Evolutionary conservation across 306 rosid genomes (phyloP).

Genomic region (Senna tora): DNA sequence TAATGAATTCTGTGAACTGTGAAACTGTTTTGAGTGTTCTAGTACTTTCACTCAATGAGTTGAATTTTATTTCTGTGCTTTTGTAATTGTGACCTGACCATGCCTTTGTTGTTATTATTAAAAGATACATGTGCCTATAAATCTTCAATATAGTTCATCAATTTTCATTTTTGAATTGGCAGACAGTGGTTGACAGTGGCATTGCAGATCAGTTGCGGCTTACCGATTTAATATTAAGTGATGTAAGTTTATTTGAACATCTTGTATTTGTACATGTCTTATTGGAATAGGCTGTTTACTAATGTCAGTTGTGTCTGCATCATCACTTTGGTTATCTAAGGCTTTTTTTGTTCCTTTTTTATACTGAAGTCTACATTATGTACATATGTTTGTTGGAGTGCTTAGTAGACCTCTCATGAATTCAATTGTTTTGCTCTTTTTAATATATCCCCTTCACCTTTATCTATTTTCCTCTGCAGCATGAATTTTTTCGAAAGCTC

Average conservation of each 20-base stretch:
- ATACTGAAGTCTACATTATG: conserved; percentile 15
- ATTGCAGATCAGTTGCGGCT: conserved; percentile 89
- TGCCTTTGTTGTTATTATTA: not conserved
- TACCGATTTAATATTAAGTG: conserved; percentile 71
- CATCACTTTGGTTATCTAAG: conserved; percentile 3
- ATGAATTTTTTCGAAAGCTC: conserved; percentile 83
- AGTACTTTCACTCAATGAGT: conserved; percentile 13
- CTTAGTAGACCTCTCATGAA: not conserved
- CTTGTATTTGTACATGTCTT: conserved; percentile 37
- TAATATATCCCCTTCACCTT: conserved; percentile 9
- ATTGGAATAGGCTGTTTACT: conserved; percentile 15
- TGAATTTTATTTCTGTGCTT: conserved; percentile 21
- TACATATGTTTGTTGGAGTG: conserved; percentile 24
- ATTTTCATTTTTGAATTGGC: conserved; percentile 39
- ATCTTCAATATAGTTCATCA: conserved; percentile 21
- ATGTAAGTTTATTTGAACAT: conserved; percentile 67
- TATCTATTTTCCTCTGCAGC: conserved; percentile 53
- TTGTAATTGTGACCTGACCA: not conserved
- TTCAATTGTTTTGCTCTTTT: not conserved
- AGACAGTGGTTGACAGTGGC: conserved; percentile 89
- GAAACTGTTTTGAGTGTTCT: conserved; percentile 2
- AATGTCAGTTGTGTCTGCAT: conserved; percentile 16
- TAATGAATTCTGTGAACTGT: not conserved
- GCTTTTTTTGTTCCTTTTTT: conserved; percentile 14
- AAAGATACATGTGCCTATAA: not conserved